Conservation (phyloP, 1,284 basidiomycete species). For the Gomphus sp. region DNA sequence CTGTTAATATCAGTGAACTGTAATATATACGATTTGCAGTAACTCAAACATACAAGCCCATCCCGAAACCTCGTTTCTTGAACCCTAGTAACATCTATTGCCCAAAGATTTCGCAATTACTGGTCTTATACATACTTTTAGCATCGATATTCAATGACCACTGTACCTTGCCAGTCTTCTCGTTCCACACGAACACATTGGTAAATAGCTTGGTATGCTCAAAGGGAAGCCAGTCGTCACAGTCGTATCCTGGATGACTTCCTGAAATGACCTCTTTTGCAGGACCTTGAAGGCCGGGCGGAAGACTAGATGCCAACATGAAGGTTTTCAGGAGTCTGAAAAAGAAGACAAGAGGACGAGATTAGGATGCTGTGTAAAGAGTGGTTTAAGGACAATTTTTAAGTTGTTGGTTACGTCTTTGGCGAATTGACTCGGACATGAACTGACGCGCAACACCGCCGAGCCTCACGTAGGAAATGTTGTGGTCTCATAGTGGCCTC, state of each 20-base stretch:
- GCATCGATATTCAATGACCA: conserved; percentile 12
- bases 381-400: too few species aligned
- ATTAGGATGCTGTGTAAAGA: background rate
- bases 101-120: background rate
- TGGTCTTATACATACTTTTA: background rate
- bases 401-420: too few species aligned
- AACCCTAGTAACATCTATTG: conserved; percentile 49
- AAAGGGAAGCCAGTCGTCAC: conserved; percentile 30
- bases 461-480: too few species aligned
- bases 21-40: background rate
- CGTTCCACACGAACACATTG: conserved; percentile 43
- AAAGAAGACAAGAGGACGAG: background rate
- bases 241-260: background rate
- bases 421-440: too few species aligned
- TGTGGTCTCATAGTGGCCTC: too few species aligned
- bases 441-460: too few species aligned
- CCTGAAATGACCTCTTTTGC: conserved; percentile 4
- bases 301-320: background rate
- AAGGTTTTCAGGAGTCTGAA: background rate
- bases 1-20: conserved; percentile 23
- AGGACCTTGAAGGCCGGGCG: background rate
- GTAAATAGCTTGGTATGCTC: conserved; percentile 41
- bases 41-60: conserved; percentile 37
- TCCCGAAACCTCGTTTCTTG: conserved; percentile 66
- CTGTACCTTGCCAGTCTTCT: conserved; percentile 17